Evolutionary conservation across 805 yeast genomes (phyloP).

Genomic region (Starmerella bombicola): DNA sequence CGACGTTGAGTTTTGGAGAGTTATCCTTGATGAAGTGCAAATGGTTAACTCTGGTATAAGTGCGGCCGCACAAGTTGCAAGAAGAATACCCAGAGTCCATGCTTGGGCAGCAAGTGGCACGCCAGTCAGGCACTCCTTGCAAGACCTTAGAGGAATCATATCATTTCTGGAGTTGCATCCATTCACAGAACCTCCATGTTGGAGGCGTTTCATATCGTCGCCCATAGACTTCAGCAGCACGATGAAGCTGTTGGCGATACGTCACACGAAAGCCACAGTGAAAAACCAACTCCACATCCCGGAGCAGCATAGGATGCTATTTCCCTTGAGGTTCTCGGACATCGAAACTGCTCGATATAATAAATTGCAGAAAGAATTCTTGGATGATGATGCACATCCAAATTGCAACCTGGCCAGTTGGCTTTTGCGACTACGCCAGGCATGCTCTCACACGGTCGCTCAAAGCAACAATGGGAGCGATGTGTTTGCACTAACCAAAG

Average conservation of each 20-base stretch:
- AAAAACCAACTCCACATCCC: constrained; percentile 66
- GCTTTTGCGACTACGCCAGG: constrained; percentile 57
- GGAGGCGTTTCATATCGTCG: constrained; percentile 31
- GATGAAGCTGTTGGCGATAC: constrained; percentile 44
- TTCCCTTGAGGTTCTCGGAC: constrained; percentile 64
- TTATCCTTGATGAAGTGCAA: constrained; percentile 87
- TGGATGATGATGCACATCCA: constrained; percentile 39
- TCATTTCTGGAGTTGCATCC: constrained; percentile 59
- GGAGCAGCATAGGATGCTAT: constrained; percentile 54
- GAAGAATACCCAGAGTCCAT: constrained; percentile 69
- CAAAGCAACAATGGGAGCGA: background rate
- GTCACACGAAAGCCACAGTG: constrained; percentile 82
- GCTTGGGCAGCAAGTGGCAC: constrained; percentile 98
- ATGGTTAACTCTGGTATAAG: constrained; percentile 68
- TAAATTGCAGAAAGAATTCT: constrained; percentile 49
- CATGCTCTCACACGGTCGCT: constrained; percentile 62
- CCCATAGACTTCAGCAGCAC: constrained; percentile 38
- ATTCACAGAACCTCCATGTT: constrained; percentile 37
- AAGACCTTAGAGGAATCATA: constrained; percentile 60
- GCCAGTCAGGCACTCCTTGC: constrained; percentile 55
- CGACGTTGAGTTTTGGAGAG: constrained; percentile 75
- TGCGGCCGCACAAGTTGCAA: constrained; percentile 68
- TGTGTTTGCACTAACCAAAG: constrained; percentile 38
- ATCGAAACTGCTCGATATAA: constrained; percentile 78
- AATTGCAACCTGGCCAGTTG: constrained; percentile 35